Base-by-base conservation (phyloP, 1,284 basidiomycete genomes). In the Ceratobasidium sp. region DNA sequence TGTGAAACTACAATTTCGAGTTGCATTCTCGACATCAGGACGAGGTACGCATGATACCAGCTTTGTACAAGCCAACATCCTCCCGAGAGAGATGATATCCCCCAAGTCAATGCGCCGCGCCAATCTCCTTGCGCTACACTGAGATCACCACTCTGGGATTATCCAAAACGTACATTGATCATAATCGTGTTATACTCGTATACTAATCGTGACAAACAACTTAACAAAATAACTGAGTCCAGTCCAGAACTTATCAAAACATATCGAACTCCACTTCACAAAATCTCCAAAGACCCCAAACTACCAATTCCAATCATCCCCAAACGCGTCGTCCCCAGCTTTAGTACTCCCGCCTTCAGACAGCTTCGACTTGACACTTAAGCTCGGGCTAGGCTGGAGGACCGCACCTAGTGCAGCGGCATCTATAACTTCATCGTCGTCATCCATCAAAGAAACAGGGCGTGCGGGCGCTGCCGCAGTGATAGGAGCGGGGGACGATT, bases 241-340 rank as follows among this genome's bases (percentile, higher is more conserved):
- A n/a, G n/a, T n/a, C n/a, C n/a, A n/a, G n/a, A n/a, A n/a, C n/a
- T n/a, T n/a, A 63, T 47, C 43, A 49, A 26, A 26, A 32, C 14
- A 49, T 49, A 21, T 30, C 23, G 16, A n/a, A n/a, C n/a, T n/a
- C n/a, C 21, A 18, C 35, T 18, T 49, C 21, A 54, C 23, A 21
- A 54, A 66, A 52, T 30, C 41, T 23, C 7, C 23, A 47, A 41
- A 44, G 18, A 14, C 47, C n/a, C n/a, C 28, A 3, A 49, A 38
- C 32, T 80, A 89, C 88, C 88, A 89, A 77, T 89, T 89, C 88
- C 88, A 89, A 62, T 87, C 86, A 38, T 88, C 63, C 1, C 63
- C 63, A 54, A 66, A 66, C 21, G 63, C 86, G 55, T 87, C 86
- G 54, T 86, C 85, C 30, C 84, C 83, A 28, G 41, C 35, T 41